Evolutionary conservation across 2,329 filamentous ascomycete genomes (phyloP).

Genomic region (Lasiodiplodia theobromae): DNA sequence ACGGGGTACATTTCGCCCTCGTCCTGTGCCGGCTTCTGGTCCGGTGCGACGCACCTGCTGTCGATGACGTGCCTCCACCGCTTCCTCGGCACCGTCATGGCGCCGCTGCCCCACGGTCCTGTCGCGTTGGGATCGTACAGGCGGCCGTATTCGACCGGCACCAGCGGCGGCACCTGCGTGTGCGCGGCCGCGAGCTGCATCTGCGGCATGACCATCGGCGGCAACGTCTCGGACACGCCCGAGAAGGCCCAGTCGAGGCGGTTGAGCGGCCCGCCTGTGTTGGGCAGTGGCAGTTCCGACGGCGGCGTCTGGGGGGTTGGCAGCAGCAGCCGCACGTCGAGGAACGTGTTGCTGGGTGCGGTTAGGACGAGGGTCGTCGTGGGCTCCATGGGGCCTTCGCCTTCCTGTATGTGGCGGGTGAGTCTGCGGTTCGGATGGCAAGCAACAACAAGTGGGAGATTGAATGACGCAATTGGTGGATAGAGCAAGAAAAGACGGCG

Average conservation of each 20-base stretch:
- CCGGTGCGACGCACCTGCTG: conserved; percentile 49
- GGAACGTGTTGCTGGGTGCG: conserved; percentile 62
- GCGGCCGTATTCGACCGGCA: conserved; percentile 33
- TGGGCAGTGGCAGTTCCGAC: conserved; percentile 32
- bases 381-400: conserved; percentile 60
- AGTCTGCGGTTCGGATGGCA: not conserved
- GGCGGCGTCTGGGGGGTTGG: conserved; percentile 30
- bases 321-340: conserved; percentile 66
- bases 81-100: conserved; percentile 38
- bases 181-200: not conserved
- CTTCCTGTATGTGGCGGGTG: conserved; percentile 5
- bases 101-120: not conserved
- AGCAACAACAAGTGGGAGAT: not conserved
- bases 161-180: conserved; percentile 22
- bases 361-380: conserved; percentile 72
- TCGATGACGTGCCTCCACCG: conserved; percentile 69
- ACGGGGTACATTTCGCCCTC: conserved; percentile 63
- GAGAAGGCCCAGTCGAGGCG: conserved; percentile 72
- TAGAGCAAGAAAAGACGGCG: not conserved
- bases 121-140: not conserved
- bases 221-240: conserved; percentile 53
- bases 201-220: conserved; percentile 27
- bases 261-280: conserved; percentile 37
- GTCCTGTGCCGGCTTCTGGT: conserved; percentile 52
- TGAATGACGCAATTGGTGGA: not conserved